Evolutionary conservation across 1,284 basidiomycete species (phyloP), one percentile per base, ranked within the genome.

Genomic region (Leccinum cinnamomeum): DNA sequence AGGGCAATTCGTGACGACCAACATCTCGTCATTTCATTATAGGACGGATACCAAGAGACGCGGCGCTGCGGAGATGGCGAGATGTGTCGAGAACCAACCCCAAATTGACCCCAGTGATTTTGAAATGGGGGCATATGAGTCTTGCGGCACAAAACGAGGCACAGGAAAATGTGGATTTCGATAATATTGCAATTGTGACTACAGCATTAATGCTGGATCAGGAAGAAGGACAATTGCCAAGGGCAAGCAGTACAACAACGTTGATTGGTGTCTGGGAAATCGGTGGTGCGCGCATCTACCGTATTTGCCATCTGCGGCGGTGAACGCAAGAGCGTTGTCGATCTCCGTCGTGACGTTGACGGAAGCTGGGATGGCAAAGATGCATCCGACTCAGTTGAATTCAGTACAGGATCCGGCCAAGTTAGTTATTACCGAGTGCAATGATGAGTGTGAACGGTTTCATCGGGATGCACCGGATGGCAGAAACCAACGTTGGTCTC

Each of bases 21-120:
- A 60, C 20, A 60, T 72, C 68, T 69, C 69, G 69, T 73, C 56
- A 73, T 62, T 69, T 73, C 71, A 70, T 70, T 69, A 65, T 65
- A 55, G 30, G 60, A 59, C 50, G 58, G 46, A 16, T 56, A 46
- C 30, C 8, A 37, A 23, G 57, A 53, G 37, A 56, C 23, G 67
- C 62, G 68, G 69, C 55, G 59, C 50, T 68, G 69, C 69, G 72
- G 70, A 74, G 65, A 73, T 72, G 69, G 70, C 53, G 46, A 59
- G 64, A 68, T 61, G 62, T 7, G 55, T 59, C 48, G 56, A 67
- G 58, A 67, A 64, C 28, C 54, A 25, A 46, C 51, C 50, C 53
- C 53, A 57, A 57, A 68, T 39, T 58, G 53, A 54, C 53, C 53
- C 37, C 54, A 44, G 2, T 2, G 59, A 70, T 60, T 64, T 61